Percentiles rank a stretch among this genome's conserved stretches.
Conservation (phyloP, 1,284 basidiomycete species). For the Xerocomus minutiporus region DNA sequence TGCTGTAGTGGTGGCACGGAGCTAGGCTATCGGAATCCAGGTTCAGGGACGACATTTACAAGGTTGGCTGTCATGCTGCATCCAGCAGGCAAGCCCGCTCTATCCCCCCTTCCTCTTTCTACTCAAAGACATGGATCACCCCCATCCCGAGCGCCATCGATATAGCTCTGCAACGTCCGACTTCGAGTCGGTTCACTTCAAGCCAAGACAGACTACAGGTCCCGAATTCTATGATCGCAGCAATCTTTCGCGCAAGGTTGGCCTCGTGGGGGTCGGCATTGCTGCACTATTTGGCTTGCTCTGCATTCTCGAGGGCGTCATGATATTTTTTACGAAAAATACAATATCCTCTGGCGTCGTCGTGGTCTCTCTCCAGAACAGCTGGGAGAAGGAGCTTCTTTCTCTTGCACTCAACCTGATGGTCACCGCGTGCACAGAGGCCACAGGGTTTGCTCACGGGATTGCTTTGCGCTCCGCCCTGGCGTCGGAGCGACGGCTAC, state of each 20-base stretch:
- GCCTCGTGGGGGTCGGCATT: constrained; percentile 24
- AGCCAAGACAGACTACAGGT: constrained; percentile 21
- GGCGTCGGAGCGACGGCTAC: constrained; percentile 23
- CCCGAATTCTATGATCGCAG: constrained; percentile 32
- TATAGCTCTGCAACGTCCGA: constrained; percentile 14
- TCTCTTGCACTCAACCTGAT: constrained; percentile 21
- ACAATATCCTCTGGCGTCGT: constrained; percentile 23
- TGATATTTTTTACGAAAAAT: constrained; percentile 21
- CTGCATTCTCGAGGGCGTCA: constrained; percentile 23
- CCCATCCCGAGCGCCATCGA: constrained; percentile 1
- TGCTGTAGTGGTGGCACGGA: background rate
- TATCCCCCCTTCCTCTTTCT: background rate
- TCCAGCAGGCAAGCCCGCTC: background rate
- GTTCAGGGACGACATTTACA: constrained; percentile 8
- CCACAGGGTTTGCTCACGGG: constrained; percentile 29
- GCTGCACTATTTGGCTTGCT: constrained; percentile 18
- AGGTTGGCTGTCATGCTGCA: background rate
- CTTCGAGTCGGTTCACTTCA: constrained; percentile 25
- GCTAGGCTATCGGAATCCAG: constrained; percentile 5
- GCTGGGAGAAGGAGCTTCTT: constrained; percentile 23
- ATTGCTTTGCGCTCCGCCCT: constrained; percentile 29
- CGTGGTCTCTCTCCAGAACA: constrained; percentile 14
- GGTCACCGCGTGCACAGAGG: constrained; percentile 28
- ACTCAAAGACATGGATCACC: constrained; percentile 10
- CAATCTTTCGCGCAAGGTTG: constrained; percentile 21